Base-by-base conservation (phyloP, 805 yeast species). In the Brettanomyces nanus region DNA sequence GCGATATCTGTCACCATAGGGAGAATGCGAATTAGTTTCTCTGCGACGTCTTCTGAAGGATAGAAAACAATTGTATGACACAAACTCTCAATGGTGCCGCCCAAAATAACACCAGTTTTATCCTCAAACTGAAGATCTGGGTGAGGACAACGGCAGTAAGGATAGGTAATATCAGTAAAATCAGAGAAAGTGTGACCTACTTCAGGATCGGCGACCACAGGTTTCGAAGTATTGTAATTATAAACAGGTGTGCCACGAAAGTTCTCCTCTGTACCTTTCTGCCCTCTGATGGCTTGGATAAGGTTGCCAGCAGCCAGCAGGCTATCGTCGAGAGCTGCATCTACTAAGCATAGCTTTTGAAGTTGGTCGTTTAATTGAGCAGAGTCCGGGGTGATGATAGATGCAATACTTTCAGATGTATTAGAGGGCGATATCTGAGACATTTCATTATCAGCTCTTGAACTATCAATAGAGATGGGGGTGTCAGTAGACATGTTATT, bases 61-160 rank as follows among this genome's bases (percentile, higher is more conserved):
- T 69, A 69, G 54, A 78, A 79, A 13, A 86, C 54, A 19, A 85
- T 63, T 3, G 83, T 72, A 59, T 89, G 97, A 39, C 89, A 75
- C 27, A 87, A 66, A 33, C 87, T 73, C 55, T 87, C 96, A 9
- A 74, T 51, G 0, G 85, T 54, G 15, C 85, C 85, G 18, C 72
- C 66, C 6, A 67, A 45, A 21, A 70, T 63, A 14, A 49, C 44
- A 15, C 71, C 69, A 17, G 72, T 68, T 4, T 61, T 53, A 14
- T 57, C 53, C 49, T 80, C 85, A 40, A 74, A 43, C 25, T 59
- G 64, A 21, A 80, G 52, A 33, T 72, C 76, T 5, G 86, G 86
- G 49, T 80, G 89, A 7, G 84, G 82, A 42, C 66, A 73, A 3
- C 51, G 54, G 20, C 66, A 65, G 6, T 71, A 69, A 6, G 5